phyloP scores from a whole-genome alignment of 2,329 filamentous ascomycete genomes.

The Intubia oerlemansii region DNA sequence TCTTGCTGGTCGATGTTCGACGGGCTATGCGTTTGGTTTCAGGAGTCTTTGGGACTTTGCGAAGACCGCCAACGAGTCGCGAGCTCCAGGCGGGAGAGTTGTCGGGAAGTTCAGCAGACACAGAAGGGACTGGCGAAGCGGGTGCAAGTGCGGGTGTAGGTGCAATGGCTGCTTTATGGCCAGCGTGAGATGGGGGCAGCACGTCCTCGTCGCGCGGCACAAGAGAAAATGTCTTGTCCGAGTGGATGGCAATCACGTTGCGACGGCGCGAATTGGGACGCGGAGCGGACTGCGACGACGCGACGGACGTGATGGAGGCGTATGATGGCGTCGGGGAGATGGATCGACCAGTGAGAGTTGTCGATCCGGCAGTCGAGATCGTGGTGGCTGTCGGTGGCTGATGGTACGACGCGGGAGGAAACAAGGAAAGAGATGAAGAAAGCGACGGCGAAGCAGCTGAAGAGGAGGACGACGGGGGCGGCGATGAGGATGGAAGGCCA shows the following conservation, averaged over 20 bases:
- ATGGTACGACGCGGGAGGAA: too few relatives aligned
- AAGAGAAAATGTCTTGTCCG: slow-evolving; percentile 38
- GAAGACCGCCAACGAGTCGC: slow-evolving; percentile 30
- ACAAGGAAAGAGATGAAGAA: slow-evolving; percentile 5
- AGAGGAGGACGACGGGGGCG: slow-evolving; percentile 4
- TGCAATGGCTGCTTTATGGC: too few relatives aligned
- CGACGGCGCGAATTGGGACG: slow-evolving; percentile 18
- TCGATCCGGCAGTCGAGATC: too few relatives aligned
- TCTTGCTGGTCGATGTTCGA: too few relatives aligned
- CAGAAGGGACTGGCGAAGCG: not conserved
- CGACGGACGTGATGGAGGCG: slow-evolving; percentile 6
- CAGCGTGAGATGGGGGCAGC: too few relatives aligned
- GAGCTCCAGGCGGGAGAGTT: slow-evolving; percentile 29
- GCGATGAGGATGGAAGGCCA: slow-evolving; percentile 2
- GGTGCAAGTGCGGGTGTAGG: too few relatives aligned
- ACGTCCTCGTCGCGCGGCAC: slow-evolving; percentile 14
- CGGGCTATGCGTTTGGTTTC: slow-evolving; percentile 23
- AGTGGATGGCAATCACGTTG: slow-evolving; percentile 27
- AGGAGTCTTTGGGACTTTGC: slow-evolving; percentile 25
- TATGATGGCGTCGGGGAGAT: not conserved
- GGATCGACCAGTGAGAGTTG: too few relatives aligned
- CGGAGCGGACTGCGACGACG: slow-evolving; percentile 8
- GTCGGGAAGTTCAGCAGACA: too few relatives aligned
- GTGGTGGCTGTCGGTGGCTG: too few relatives aligned
- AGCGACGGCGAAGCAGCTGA: slow-evolving; percentile 5